Percentiles rank a stretch among this genome's conserved stretches.
These are phyloP conservation scores for Vaccinium myrtillus DNA, from an alignment of 148 eudicot genomes.

Conservation along the genomic window DNA sequence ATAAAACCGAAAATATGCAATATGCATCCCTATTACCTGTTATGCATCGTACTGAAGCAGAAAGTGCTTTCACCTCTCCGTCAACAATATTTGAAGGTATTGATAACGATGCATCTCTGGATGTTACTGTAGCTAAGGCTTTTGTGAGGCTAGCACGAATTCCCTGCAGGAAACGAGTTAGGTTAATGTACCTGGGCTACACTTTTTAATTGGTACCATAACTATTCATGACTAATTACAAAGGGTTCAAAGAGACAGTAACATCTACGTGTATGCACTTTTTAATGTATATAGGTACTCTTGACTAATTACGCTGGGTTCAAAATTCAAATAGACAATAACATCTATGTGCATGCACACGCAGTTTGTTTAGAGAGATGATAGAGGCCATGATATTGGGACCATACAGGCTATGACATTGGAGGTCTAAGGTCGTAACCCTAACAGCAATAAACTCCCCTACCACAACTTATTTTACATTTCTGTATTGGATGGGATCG, in stretches of 20 bases:
- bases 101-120: slow-evolving; percentile 24
- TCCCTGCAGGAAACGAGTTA: slow-evolving; percentile 25
- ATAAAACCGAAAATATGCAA: background rate
- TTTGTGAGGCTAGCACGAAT: slow-evolving; percentile 29
- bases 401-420: background rate
- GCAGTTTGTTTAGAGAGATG: background rate
- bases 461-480: background rate
- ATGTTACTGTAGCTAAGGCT: slow-evolving; percentile 22
- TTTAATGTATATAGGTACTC: background rate
- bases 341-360: background rate
- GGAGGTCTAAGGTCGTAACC: background rate
- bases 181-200: background rate
- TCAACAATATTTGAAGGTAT: slow-evolving; percentile 15
- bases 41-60: slow-evolving; percentile 20
- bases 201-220: background rate
- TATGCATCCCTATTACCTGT: slow-evolving; percentile 29
- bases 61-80: slow-evolving; percentile 20
- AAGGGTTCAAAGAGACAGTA: background rate
- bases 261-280: background rate
- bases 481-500: background rate
- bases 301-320: background rate
- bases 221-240: background rate
- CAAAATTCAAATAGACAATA: background rate
- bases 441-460: background rate
- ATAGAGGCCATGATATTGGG: background rate